A percentile compares a stretch with the other conserved stretches of the same genome.
phyloP scores from a whole-genome alignment of 257 asterid species.

The Thymus mandschuricus region DNA sequence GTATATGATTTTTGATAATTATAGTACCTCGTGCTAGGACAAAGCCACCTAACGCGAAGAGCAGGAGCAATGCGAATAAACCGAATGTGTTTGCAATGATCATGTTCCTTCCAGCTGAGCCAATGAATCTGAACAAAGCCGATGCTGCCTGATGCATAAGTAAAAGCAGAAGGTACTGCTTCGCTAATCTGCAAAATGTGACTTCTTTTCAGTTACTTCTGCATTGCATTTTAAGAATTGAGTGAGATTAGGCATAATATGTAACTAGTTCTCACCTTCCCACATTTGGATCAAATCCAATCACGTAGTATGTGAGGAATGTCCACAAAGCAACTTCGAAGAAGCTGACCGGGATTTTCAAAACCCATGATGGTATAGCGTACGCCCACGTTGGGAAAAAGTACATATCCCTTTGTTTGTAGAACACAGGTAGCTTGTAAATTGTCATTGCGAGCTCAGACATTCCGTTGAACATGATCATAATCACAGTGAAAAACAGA shows the following conservation, averaged over 20 bases:
- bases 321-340: slow-evolving; percentile 62
- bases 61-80: slow-evolving; percentile 54
- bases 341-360: slow-evolving; percentile 56
- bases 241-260: background rate
- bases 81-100: slow-evolving; percentile 70
- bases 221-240: background rate
- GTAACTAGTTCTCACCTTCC: slow-evolving; percentile 43
- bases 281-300: slow-evolving; percentile 72
- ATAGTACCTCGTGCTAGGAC: slow-evolving; percentile 62
- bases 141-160: slow-evolving; percentile 49
- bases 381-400: slow-evolving; percentile 73
- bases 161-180: slow-evolving; percentile 58
- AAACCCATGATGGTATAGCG: slow-evolving; percentile 64
- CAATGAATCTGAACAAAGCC: slow-evolving; percentile 64
- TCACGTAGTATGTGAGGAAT: slow-evolving; percentile 60
- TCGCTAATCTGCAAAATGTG: slow-evolving; percentile 44
- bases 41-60: slow-evolving; percentile 68
- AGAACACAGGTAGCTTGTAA: slow-evolving; percentile 69
- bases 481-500: slow-evolving; percentile 47
- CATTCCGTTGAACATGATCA: slow-evolving; percentile 65
- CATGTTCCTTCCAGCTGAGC: slow-evolving; percentile 69
- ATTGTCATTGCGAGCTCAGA: slow-evolving; percentile 62
- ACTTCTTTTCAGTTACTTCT: background rate
- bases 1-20: background rate
- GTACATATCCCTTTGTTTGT: slow-evolving; percentile 63